Evolutionary conservation across 257 asterid genomes (phyloP).

Genomic region (Forsythia suspensa): DNA sequence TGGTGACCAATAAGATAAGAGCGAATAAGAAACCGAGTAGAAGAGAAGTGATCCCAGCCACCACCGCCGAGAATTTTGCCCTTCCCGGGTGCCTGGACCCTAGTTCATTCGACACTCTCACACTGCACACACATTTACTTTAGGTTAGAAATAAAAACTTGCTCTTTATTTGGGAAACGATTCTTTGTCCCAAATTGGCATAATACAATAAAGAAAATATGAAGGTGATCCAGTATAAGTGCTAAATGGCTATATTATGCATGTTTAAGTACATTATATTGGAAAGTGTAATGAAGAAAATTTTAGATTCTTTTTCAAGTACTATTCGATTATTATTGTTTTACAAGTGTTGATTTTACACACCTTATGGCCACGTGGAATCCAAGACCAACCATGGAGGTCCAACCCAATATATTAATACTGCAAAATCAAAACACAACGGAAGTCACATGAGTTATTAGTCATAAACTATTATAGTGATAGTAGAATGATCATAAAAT

Average conservation of each 20-base stretch:
- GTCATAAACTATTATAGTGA: not conserved
- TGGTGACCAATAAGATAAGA: constrained; percentile 23
- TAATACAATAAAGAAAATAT: no score
- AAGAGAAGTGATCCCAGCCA: constrained; percentile 38
- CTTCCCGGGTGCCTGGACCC: constrained; percentile 43
- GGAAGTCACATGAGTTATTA: not conserved
- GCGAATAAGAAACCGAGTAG: constrained; percentile 34
- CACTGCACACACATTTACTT: constrained; percentile 28
- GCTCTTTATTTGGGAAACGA: not conserved
- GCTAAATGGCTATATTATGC: not conserved
- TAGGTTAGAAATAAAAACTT: not conserved
- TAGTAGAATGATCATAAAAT: not conserved
- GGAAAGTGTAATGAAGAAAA: not conserved
- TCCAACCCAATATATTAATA: constrained; percentile 46
- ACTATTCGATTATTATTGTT: no score
- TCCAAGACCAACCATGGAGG: constrained; percentile 41
- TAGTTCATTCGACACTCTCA: constrained; percentile 55
- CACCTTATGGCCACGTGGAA: constrained; percentile 53
- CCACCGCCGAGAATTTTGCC: constrained; percentile 42
- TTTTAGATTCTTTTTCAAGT: no score
- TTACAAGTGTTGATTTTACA: not conserved
- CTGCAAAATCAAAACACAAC: constrained; percentile 26
- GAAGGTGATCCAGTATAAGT: no score
- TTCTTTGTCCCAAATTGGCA: no score
- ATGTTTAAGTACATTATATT: not conserved